phyloP scores from a whole-genome alignment of 768 basidiomycete genomes.

The Boletus tylopilopsis region DNA sequence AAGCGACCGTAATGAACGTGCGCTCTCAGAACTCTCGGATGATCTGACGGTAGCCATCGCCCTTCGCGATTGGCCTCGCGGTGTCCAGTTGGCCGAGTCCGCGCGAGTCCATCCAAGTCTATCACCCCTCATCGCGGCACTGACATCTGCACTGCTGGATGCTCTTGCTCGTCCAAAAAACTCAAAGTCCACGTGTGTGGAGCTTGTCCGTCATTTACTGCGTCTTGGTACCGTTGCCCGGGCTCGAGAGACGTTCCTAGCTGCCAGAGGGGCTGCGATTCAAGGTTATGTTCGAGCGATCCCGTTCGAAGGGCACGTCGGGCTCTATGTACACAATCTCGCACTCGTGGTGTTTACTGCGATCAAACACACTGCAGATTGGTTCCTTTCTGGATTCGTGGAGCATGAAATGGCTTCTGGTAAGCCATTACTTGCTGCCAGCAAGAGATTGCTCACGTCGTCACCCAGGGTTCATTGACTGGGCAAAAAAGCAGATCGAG shows the following conservation, averaged over 20 bases:
- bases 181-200: conserved; percentile 70
- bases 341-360: conserved; percentile 89
- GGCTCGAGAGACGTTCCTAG: conserved; percentile 80
- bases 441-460: background rate
- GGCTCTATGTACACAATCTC: conserved; percentile 81
- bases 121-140: conserved; percentile 57
- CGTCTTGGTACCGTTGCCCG: conserved; percentile 73
- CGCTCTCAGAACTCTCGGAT: conserved; percentile 89
- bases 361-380: conserved; percentile 96
- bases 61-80: conserved; percentile 82
- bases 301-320: conserved; percentile 84
- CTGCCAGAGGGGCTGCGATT: conserved; percentile 72
- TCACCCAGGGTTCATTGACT: conserved; percentile 80
- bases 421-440: conserved; percentile 36
- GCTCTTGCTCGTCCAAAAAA: conserved; percentile 74
- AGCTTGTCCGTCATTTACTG: conserved; percentile 66
- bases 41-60: conserved; percentile 90
- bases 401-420: conserved; percentile 93
- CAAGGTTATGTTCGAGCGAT: conserved; percentile 80
- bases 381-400: conserved; percentile 94
- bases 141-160: conserved; percentile 66
- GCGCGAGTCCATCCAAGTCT: conserved; percentile 70
- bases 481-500: conserved; percentile 87
- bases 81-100: conserved; percentile 79
- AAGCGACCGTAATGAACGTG: conserved; percentile 77